A percentile compares a stretch with the other conserved stretches of the same genome.
phyloP scores from a whole-genome alignment of 2,329 filamentous ascomycete genomes.

The Basipetospora chlamydospora region DNA sequence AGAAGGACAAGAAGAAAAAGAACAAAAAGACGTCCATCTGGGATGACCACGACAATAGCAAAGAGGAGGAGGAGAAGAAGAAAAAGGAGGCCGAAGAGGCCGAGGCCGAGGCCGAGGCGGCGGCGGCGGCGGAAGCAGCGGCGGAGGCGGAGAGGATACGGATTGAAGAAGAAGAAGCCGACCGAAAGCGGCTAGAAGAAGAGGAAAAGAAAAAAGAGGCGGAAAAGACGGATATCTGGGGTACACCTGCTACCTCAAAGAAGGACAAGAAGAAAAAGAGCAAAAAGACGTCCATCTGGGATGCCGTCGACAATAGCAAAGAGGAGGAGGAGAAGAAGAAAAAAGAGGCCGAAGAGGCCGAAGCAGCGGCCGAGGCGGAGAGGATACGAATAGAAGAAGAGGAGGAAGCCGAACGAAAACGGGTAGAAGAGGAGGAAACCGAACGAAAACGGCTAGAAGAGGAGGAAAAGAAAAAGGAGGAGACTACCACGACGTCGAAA shows the following conservation, averaged over 20 bases:
- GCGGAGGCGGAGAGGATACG: too few species aligned
- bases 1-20: conserved; percentile 18
- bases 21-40: conserved; percentile 3
- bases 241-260: too few species aligned
- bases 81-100: background rate
- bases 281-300: background rate
- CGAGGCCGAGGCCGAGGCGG: conserved; percentile 9
- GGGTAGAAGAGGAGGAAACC: too few species aligned
- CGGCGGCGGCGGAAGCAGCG: too few species aligned
- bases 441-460: conserved; percentile 10
- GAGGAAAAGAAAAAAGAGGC: conserved; percentile 12
- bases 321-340: conserved; percentile 8
- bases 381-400: too few species aligned
- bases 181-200: conserved; percentile 11
- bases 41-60: conserved; percentile 8
- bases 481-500: conserved; percentile 3
- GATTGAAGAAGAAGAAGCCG: too few species aligned
- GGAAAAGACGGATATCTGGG: conserved; percentile 10
- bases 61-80: conserved; percentile 9
- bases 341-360: too few species aligned
- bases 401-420: too few species aligned
- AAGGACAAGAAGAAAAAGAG: too few species aligned
- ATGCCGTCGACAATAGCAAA: too few species aligned
- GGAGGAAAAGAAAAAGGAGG: conserved; percentile 10
- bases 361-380: too few species aligned